phyloP scores from a whole-genome alignment of 148 eudicot genomes.

The Camellia granthamiana region DNA sequence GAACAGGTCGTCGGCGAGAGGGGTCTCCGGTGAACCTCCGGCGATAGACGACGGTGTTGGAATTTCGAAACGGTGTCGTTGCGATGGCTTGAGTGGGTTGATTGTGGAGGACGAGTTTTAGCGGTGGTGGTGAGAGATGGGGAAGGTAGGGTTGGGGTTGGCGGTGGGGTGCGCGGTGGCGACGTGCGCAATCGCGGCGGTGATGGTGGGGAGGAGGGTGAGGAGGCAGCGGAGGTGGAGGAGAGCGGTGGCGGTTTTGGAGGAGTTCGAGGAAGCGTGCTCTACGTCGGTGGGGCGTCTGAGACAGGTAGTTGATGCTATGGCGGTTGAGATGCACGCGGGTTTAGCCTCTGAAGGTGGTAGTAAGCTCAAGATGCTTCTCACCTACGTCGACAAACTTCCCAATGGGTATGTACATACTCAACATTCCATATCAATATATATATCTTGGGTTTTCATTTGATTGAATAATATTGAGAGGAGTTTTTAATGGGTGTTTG shows the following conservation, averaged over 20 bases:
- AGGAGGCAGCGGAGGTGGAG: slow-evolving; percentile 60
- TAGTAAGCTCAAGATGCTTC: slow-evolving; percentile 91
- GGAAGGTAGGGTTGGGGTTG: slow-evolving; percentile 50
- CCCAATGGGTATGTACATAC: slow-evolving; percentile 63
- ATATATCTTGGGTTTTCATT: neutral
- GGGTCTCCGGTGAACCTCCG: slow-evolving; percentile 1
- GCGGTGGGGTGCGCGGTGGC: slow-evolving; percentile 69
- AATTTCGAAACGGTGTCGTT: slow-evolving; percentile 11
- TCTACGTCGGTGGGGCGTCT: slow-evolving; percentile 59
- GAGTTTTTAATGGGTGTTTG: neutral
- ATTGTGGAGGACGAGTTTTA: neutral
- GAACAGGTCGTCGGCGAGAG: slow-evolving; percentile 29
- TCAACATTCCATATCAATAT: neutral
- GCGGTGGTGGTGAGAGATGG: slow-evolving; percentile 35
- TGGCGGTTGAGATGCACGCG: slow-evolving; percentile 99
- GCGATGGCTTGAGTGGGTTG: slow-evolving; percentile 10
- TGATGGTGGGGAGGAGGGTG: slow-evolving; percentile 63
- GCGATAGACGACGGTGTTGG: neutral
- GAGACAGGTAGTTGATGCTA: slow-evolving; percentile 86
- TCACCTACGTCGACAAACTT: slow-evolving; percentile 70
- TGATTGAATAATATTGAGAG: neutral
- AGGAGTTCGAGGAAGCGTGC: slow-evolving; percentile 62
- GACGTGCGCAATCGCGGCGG: slow-evolving; percentile 66
- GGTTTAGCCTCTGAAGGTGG: slow-evolving; percentile 97
- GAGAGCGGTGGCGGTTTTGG: slow-evolving; percentile 52